These are phyloP conservation scores for Dryas octopetala DNA, from an alignment of 306 rosid species.

Conservation along the genomic window DNA sequence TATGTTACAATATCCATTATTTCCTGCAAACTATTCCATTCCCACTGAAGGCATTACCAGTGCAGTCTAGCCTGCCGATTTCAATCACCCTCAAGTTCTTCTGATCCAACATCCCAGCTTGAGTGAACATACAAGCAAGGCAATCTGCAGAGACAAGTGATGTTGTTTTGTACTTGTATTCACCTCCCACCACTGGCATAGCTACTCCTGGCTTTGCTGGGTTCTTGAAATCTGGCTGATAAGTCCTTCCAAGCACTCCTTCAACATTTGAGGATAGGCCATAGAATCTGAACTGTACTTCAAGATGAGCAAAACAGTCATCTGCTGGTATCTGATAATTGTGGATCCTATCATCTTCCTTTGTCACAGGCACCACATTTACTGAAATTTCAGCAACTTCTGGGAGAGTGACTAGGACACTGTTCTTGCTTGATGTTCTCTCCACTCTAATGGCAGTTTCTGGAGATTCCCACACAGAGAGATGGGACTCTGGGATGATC, in stretches of 20 bases:
- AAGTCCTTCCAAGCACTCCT: constrained; percentile 88
- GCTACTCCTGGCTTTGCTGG: constrained; percentile 77
- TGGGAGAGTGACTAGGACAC: constrained; percentile 42
- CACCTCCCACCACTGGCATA: constrained; percentile 86
- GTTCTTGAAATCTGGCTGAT: constrained; percentile 67
- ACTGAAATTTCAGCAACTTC: constrained; percentile 59
- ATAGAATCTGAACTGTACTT: constrained; percentile 75
- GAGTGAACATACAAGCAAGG: constrained; percentile 49
- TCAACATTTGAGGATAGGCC: constrained; percentile 65
- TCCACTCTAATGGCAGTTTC: constrained; percentile 44
- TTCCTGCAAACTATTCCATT: constrained; percentile 80
- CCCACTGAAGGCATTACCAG: constrained; percentile 49
- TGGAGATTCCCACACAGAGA: constrained; percentile 48
- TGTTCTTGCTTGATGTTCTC: constrained; percentile 67
- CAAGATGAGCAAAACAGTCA: constrained; percentile 81
- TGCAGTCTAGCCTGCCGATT: constrained; percentile 55
- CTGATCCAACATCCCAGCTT: constrained; percentile 14
- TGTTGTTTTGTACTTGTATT: constrained; percentile 61
- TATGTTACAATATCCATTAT: constrained; percentile 16
- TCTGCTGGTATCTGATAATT: constrained; percentile 65
- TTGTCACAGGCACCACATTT: constrained; percentile 72
- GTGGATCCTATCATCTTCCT: constrained; percentile 76
- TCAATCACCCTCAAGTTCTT: constrained; percentile 23
- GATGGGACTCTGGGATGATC: constrained; percentile 48
- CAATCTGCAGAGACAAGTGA: constrained; percentile 73